These are phyloP conservation scores for Ganoderma multipileum DNA, from an alignment of 1,284 basidiomycete genomes.

Conservation along the genomic window DNA sequence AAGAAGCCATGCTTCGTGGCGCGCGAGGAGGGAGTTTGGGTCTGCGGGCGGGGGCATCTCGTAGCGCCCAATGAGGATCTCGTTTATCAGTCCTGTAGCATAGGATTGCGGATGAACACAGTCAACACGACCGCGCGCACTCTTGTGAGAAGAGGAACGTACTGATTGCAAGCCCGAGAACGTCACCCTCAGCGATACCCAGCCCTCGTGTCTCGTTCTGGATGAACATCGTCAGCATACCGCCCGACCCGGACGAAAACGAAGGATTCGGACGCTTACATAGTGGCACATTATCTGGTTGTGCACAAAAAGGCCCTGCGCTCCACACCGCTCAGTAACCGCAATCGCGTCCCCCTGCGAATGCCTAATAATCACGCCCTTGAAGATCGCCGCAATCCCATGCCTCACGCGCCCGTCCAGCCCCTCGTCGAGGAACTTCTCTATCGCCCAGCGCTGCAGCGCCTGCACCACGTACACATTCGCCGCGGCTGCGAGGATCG, in stretches of 20 bases:
- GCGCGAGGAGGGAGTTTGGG: constrained; percentile 40
- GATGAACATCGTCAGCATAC: not conserved
- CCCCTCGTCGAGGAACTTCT: constrained; percentile 39
- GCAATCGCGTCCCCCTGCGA: constrained; percentile 38
- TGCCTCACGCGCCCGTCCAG: constrained; percentile 44
- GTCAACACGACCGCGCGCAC: not conserved
- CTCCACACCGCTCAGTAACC: constrained; percentile 55
- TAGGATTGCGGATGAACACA: too few relatives aligned
- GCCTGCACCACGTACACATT: constrained; percentile 49
- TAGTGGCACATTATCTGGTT: constrained; percentile 48
- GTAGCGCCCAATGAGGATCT: constrained; percentile 44
- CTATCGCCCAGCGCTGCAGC: constrained; percentile 38
- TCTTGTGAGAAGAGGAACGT: constrained; percentile 23
- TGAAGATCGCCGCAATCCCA: constrained; percentile 49
- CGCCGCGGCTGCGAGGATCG: constrained; percentile 49
- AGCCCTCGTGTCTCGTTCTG: constrained; percentile 48
- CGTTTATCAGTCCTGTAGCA: constrained; percentile 43
- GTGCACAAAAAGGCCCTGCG: constrained; percentile 52
- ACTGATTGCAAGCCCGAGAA: constrained; percentile 49
- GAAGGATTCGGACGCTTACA: constrained; percentile 38
- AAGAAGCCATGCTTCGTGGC: constrained; percentile 46
- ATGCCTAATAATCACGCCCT: constrained; percentile 45
- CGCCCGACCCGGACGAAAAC: not conserved
- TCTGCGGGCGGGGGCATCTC: constrained; percentile 36
- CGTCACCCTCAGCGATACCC: constrained; percentile 53